Evolutionary conservation across 495 filamentous ascomycete species (phyloP).

Genomic region (Poronia punctata): DNA sequence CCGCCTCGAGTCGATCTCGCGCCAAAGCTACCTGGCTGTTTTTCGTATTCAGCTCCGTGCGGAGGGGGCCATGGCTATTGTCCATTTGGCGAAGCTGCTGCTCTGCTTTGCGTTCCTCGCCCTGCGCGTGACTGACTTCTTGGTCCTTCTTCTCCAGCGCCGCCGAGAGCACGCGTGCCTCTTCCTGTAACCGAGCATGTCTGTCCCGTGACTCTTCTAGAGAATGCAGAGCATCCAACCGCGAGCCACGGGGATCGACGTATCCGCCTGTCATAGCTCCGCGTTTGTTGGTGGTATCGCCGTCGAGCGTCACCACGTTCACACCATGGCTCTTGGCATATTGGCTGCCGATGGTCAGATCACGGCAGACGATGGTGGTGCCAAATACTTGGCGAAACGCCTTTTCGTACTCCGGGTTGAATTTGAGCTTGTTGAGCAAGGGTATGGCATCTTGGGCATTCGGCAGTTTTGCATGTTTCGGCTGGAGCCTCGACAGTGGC

Average conservation of each 20-base stretch:
- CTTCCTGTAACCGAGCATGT: constrained; percentile 56
- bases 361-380: constrained; percentile 89
- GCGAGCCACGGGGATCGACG: constrained; percentile 73
- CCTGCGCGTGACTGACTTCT: constrained; percentile 72
- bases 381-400: constrained; percentile 94
- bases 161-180: constrained; percentile 32
- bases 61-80: constrained; percentile 72
- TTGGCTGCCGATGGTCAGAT: constrained; percentile 73
- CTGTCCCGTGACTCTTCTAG: constrained; percentile 67
- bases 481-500: constrained; percentile 74
- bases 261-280: constrained; percentile 93
- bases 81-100: constrained; percentile 73
- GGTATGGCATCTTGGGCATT: constrained; percentile 79
- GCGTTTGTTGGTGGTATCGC: constrained; percentile 87
- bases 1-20: constrained; percentile 66
- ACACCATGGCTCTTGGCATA: constrained; percentile 87
- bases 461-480: constrained; percentile 65
- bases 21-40: constrained; percentile 63
- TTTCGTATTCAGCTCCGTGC: constrained; percentile 64
- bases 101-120: constrained; percentile 76
- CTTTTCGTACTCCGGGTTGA: constrained; percentile 65
- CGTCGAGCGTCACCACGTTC: constrained; percentile 87
- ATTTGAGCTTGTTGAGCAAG: constrained; percentile 80
- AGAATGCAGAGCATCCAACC: constrained; percentile 75
- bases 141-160: constrained; percentile 75